Evolutionary conservation across 2,329 filamentous ascomycete genomes (phyloP).

Genomic region (Alternaria incomplexa): DNA sequence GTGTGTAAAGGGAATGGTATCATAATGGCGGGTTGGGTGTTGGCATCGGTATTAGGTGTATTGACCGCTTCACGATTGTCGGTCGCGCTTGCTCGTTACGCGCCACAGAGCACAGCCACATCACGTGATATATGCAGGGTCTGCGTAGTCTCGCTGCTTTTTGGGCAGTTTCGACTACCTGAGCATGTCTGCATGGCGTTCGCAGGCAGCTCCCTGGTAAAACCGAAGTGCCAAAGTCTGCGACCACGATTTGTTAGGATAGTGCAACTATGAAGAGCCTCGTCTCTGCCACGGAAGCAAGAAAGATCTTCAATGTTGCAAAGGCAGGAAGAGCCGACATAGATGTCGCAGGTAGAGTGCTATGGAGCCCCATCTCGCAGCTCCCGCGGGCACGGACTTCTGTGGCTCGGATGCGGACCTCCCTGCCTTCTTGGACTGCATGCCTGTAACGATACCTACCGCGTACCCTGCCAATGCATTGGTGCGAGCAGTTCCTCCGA

Average conservation of each 20-base stretch:
- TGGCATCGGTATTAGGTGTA: background rate
- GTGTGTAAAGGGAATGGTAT: constrained; percentile 21
- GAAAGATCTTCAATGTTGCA: background rate
- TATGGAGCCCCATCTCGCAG: constrained; percentile 1
- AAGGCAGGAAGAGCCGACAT: background rate
- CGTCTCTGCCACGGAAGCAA: background rate
- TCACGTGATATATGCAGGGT: constrained; percentile 18
- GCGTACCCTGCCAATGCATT: constrained; percentile 1
- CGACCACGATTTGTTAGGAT: background rate
- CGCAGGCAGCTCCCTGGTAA: background rate
- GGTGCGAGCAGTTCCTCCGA: constrained; percentile 9
- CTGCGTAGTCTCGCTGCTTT: background rate
- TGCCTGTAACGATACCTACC: constrained; percentile 1
- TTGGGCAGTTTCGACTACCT: background rate
- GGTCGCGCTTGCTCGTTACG: constrained; percentile 13
- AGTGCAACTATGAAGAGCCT: background rate
- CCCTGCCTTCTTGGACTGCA: background rate
- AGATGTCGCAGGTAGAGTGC: background rate
- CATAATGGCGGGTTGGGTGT: constrained; percentile 22
- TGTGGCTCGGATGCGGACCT: background rate
- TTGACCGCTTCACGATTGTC: constrained; percentile 6
- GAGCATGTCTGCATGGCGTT: background rate
- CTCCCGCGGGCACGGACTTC: background rate
- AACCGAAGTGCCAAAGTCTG: background rate
- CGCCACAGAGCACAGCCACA: constrained; percentile 18